Evolutionary conservation across 2,329 filamentous ascomycete species (phyloP).

Genomic region (Trichophyton benhamiae): DNA sequence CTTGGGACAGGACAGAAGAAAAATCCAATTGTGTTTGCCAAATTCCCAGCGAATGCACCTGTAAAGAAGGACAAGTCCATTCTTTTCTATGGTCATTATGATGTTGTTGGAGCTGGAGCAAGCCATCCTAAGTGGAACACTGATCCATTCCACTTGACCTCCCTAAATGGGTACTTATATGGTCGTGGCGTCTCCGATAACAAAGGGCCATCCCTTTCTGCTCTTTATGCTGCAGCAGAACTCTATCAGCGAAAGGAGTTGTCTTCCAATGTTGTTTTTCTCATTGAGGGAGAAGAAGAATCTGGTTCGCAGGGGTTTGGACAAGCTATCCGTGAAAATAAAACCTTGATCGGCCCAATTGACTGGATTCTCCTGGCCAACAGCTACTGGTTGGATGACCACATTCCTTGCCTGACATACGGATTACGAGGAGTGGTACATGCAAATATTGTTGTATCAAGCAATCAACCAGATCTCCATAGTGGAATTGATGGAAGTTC

Average conservation of each 20-base stretch:
- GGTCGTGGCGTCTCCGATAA: slow-evolving; percentile 96
- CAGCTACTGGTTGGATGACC: slow-evolving; percentile 96
- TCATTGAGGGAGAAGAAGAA: slow-evolving; percentile 78
- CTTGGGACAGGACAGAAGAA: slow-evolving; percentile 66
- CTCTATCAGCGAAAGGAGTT: slow-evolving; percentile 72
- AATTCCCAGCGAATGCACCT: slow-evolving; percentile 55
- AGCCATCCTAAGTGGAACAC: slow-evolving; percentile 71
- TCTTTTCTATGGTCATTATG: slow-evolving; percentile 95
- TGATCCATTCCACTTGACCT: slow-evolving; percentile 81
- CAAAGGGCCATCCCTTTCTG: slow-evolving; percentile 90
- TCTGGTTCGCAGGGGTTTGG: slow-evolving; percentile 85
- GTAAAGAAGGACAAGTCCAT: slow-evolving; percentile 61
- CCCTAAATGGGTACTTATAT: slow-evolving; percentile 84
- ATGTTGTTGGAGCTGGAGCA: slow-evolving; percentile 82
- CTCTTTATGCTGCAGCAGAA: slow-evolving; percentile 85
- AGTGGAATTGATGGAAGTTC: slow-evolving; percentile 93
- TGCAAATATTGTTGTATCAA: slow-evolving; percentile 78
- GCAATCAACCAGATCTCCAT: slow-evolving; percentile 76
- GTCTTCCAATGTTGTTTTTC: slow-evolving; percentile 77
- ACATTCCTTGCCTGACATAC: slow-evolving; percentile 89
- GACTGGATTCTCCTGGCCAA: slow-evolving; percentile 94
- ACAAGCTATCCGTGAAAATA: slow-evolving; percentile 66
- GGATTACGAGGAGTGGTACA: slow-evolving; percentile 88
- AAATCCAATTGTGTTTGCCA: slow-evolving; percentile 88
- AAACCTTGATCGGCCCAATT: slow-evolving; percentile 72